Conservation (phyloP, 75 land plant species). For the Azolla pinnata region DNA sequence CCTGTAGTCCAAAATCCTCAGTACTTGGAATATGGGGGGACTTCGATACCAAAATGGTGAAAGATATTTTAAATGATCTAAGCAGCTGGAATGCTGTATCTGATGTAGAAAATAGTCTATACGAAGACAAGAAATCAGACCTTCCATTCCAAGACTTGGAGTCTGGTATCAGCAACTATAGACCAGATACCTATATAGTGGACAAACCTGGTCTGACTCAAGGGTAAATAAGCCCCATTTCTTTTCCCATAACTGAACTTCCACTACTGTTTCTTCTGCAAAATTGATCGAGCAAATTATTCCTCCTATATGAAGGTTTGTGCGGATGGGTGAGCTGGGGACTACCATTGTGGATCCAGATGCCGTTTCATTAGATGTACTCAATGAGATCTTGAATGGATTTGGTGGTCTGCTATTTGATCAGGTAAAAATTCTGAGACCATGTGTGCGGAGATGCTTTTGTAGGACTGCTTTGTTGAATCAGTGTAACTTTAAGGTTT, state of each 20-base stretch:
- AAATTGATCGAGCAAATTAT: not conserved
- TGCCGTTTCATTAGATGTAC: slow-evolving; percentile 21
- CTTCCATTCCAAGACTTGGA: slow-evolving; percentile 6
- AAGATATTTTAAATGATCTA: slow-evolving; percentile 2
- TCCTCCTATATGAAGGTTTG: slow-evolving; percentile 21
- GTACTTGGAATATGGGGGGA: slow-evolving; percentile 28
- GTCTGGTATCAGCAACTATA: slow-evolving; percentile 11
- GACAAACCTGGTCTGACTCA: slow-evolving; percentile 22
- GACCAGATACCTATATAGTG: slow-evolving; percentile 8
- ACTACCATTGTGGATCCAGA: slow-evolving; percentile 24
- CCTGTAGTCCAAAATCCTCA: slow-evolving; percentile 14
- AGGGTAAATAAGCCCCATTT: slow-evolving; percentile 7
- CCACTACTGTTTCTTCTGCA: not conserved
- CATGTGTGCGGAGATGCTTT: not conserved
- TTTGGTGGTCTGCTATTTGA: slow-evolving; percentile 29
- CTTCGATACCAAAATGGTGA: slow-evolving; percentile 8
- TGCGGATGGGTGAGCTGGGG: slow-evolving; percentile 25
- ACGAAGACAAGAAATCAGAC: not conserved
- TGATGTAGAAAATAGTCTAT: not conserved
- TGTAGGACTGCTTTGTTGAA: not conserved
- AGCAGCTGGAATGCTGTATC: slow-evolving; percentile 8
- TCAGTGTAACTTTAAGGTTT: not conserved
- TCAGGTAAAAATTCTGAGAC: slow-evolving; percentile 12
- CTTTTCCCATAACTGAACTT: not conserved
- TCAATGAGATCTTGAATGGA: slow-evolving; percentile 23